Evolutionary conservation across 1,139 yeast genomes (phyloP), one percentile per base, ranked within the genome.

Genomic region (Kodamaea suecica): DNA sequence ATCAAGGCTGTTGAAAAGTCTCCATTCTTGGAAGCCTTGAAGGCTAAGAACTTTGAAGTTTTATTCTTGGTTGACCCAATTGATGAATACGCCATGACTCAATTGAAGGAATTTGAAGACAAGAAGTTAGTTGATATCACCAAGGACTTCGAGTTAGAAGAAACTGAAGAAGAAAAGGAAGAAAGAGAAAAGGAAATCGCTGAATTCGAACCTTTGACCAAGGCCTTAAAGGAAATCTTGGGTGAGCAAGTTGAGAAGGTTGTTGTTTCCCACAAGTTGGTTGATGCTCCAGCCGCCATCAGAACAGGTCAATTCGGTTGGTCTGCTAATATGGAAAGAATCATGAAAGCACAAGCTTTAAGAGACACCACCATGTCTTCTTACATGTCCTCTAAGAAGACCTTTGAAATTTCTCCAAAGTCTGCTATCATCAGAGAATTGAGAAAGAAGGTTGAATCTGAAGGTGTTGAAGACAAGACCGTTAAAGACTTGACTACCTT

Each of bases 271-370:
- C 94, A 90, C 77, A 88, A 87, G 75, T 82, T 94, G 62, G 88
- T 88, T 56, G 97, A 90, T 60, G 94, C 98, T 40, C 99, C 99
- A 68, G 98, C 98, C 67, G 98, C 98, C 55, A 90, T 92, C 65
- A 88, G 97, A 80, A 92, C 98, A 53, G 97, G 97, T 57, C 98
- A 92, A 77, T 92, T 92, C 68, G 98, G 99, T 66, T 92, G 99
- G 99, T 92, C 98, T 53, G 99, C 99, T 59, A 92, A 92, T 79
- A 94, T 94, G 98, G 99, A 92, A 78, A 92, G 98, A 84, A 92
- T 92, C 78, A 94, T 92, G 99, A 92, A 92, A 80, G 98, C 98
- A 47, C 99, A 92, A 78, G 98, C 99, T 57, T 79, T 92, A 59
- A 90, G 98, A 77, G 98, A 92, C 70, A 85, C 95, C 55, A 80